Evolutionary conservation across 768 basidiomycete species (phyloP), one percentile per base, ranked within the genome.

Genomic region (Piloderma croceum): DNA sequence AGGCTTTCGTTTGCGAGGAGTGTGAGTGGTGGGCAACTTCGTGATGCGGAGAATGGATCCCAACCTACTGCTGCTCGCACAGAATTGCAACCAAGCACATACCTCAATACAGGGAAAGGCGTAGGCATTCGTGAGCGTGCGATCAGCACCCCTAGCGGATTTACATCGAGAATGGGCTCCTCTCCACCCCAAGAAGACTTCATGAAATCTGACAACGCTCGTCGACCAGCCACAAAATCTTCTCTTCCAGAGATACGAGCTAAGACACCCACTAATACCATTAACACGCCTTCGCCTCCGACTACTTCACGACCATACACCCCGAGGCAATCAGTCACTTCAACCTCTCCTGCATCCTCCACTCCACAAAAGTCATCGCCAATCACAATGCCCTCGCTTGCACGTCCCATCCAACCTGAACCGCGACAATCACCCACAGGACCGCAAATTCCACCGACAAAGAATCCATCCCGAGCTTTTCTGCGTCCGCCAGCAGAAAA

Each of bases 381-480:
- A n/a, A 51, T 71, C 18, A 43, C 56, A 7, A 56, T 65, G 21
- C 62, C 70, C 24, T 67, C 71, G 25, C 67, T 80, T 17, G 71
- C 76, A 7, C 69, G 77, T 39, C 70, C 77, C 7, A 68, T 77
- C 34, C 70, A 68, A 38, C 77, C 77, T 6, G 62, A 64, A 34
- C 67, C 71, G 4, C 73, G 74, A 17, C 50, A 63, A 3, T 69
- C 77, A 0, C 58, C 71, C 1, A 49, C 62, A 43, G 61, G 55
- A 27, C 72, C 71, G 20, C 69, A 64, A 35, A 66, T 71, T 31
- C 66, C 74, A 17, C 34, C 68, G 18, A 68, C 72, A 4, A 47
- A 58, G 12, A 64, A 65, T 17, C 58, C 72, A 21, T 77, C 83
- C 4, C 73, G 77, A 13, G 76, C 74, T 4, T 82, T 87, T 54